Evolutionary conservation across 108 stramenopile genomes (phyloP).

Genomic region (Pseudonitzschia pungens): DNA sequence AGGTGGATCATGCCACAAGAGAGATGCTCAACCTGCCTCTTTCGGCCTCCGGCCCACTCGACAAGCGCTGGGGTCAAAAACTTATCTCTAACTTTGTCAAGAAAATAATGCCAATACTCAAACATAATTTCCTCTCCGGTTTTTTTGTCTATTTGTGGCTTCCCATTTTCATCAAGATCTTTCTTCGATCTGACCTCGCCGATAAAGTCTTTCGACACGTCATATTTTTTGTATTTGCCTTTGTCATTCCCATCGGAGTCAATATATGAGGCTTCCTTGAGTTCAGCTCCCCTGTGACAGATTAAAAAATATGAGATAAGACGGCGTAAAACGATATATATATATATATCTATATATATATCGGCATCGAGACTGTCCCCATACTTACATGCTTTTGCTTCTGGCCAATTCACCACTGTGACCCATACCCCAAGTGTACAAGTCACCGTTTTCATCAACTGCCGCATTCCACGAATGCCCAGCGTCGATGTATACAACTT

Average conservation of each 20-base stretch:
- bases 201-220: slow-evolving; percentile 20
- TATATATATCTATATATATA: too few species aligned
- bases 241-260: slow-evolving; percentile 14
- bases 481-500: slow-evolving; percentile 45
- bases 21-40: slow-evolving; percentile 48
- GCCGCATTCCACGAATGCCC: slow-evolving; percentile 60
- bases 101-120: not conserved
- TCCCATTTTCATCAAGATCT: slow-evolving; percentile 8
- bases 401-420: slow-evolving; percentile 33
- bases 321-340: too few species aligned
- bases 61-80: slow-evolving; percentile 39
- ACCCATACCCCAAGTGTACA: slow-evolving; percentile 69
- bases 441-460: slow-evolving; percentile 48
- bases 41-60: slow-evolving; percentile 19
- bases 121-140: not conserved
- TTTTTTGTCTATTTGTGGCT: not conserved
- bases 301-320: not conserved
- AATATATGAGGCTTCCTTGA: slow-evolving; percentile 1
- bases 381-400: slow-evolving; percentile 23
- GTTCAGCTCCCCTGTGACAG: slow-evolving; percentile 9
- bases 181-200: not conserved
- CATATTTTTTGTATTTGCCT: slow-evolving; percentile 9
- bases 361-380: too few species aligned
- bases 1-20: slow-evolving; percentile 85
- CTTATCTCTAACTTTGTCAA: slow-evolving; percentile 11